Evolutionary conservation across 2,329 filamentous ascomycete genomes (phyloP).

Genomic region (Ophiostoma novo-ulmi): DNA sequence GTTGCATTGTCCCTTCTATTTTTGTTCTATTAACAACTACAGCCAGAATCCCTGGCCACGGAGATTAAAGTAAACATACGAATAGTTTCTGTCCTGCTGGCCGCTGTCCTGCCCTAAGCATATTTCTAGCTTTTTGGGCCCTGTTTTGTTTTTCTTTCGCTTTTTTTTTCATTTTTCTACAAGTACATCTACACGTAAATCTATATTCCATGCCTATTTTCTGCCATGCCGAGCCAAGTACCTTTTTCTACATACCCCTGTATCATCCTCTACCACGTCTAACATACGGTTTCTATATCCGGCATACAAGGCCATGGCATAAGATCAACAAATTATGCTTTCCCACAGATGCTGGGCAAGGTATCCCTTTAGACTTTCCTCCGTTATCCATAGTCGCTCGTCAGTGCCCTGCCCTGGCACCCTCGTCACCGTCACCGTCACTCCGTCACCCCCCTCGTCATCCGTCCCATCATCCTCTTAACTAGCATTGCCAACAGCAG

Average conservation of each 20-base stretch:
- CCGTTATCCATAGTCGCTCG: not conserved
- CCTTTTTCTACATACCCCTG: slow-evolving; percentile 19
- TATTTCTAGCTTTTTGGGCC: not conserved
- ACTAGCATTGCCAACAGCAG: not conserved
- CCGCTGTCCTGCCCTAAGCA: not conserved
- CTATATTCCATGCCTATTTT: not conserved
- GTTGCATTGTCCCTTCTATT: slow-evolving; percentile 14
- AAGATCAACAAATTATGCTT: slow-evolving; percentile 57
- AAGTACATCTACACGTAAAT: not conserved
- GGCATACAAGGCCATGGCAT: slow-evolving; percentile 48
- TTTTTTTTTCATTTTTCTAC: not conserved
- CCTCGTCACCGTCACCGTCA: not conserved
- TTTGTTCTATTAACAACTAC: not conserved
- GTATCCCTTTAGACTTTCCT: slow-evolving; percentile 28
- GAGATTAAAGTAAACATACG: slow-evolving; percentile 11
- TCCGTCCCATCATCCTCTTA: not conserved
- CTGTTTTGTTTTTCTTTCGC: not conserved
- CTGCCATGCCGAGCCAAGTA: not conserved
- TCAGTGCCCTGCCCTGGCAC: not conserved
- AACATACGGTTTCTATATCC: slow-evolving; percentile 45
- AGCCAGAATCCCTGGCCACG: slow-evolving; percentile 6
- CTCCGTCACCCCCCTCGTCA: not conserved
- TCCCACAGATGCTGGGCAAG: slow-evolving; percentile 43
- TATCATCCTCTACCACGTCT: not conserved
- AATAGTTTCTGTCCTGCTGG: not conserved